These are phyloP conservation scores for Camellia lanceoleosa DNA, from an alignment of 148 eudicot genomes.

Conservation along the genomic window DNA sequence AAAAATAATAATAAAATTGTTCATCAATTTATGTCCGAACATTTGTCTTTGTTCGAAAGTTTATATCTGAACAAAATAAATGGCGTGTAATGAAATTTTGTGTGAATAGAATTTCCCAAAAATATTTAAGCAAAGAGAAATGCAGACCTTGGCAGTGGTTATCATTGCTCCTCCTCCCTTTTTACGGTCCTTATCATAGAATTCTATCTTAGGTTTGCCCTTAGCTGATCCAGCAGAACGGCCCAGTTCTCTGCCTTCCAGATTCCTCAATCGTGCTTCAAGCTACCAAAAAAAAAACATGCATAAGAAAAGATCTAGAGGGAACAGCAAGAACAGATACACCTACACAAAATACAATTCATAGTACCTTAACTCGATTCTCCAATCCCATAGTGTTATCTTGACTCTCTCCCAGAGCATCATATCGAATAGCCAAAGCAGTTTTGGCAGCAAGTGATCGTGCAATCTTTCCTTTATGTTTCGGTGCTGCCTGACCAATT, in stretches of 20 bases:
- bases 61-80: no score
- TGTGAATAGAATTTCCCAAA: no score
- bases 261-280: constrained; percentile 76
- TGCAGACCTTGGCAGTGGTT: constrained; percentile 77
- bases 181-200: constrained; percentile 83
- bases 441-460: constrained; percentile 92
- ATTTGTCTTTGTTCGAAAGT: no score
- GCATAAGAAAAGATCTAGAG: constrained; percentile 12
- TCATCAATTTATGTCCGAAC: no score
- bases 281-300: constrained; percentile 40
- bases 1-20: background rate
- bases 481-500: constrained; percentile 96
- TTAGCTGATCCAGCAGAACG: constrained; percentile 89
- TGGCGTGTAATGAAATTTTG: no score
- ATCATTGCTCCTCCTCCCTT: constrained; percentile 81
- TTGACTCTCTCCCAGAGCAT: constrained; percentile 83
- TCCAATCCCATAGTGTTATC: constrained; percentile 91
- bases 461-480: constrained; percentile 88
- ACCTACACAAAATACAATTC: background rate
- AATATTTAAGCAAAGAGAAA: background rate
- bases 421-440: constrained; percentile 83
- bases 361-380: constrained; percentile 66
- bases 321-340: background rate
- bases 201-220: constrained; percentile 91
- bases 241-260: constrained; percentile 85